Conservation (phyloP, 352 stramenopile genomes). For the Pythium aristosporum region DNA sequence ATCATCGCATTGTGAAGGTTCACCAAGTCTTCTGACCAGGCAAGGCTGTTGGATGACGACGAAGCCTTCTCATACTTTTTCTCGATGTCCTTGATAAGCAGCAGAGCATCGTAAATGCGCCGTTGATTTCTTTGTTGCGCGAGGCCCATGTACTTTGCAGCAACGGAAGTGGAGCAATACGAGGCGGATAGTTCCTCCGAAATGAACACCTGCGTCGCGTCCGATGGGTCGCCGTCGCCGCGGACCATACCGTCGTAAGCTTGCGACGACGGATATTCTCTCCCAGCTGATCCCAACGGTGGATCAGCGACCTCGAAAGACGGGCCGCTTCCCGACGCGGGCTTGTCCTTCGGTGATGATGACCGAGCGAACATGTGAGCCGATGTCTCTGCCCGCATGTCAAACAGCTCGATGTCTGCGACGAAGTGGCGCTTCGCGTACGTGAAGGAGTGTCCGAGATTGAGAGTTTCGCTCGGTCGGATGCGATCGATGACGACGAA, state of each 20-base stretch:
- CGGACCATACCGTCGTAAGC: constrained; percentile 66
- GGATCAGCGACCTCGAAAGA: constrained; percentile 18
- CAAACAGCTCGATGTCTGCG: constrained; percentile 60
- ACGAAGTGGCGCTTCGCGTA: constrained; percentile 85
- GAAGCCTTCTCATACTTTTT: constrained; percentile 45
- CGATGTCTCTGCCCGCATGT: constrained; percentile 40
- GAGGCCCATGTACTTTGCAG: constrained; percentile 74
- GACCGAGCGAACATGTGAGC: constrained; percentile 24
- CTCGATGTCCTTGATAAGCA: constrained; percentile 55
- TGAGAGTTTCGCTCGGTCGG: constrained; percentile 57
- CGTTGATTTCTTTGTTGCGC: constrained; percentile 65
- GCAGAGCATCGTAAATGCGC: constrained; percentile 55
- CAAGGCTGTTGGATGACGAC: constrained; percentile 31
- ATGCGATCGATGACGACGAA: constrained; percentile 83
- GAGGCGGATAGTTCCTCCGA: constrained; percentile 80
- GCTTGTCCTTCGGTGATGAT: constrained; percentile 7
- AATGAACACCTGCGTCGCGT: constrained; percentile 72
- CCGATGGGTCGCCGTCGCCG: constrained; percentile 44
- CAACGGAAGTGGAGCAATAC: constrained; percentile 81
- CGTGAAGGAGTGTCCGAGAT: constrained; percentile 70
- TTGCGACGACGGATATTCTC: constrained; percentile 20
- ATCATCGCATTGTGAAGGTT: constrained; percentile 40
- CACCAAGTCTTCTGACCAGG: constrained; percentile 26
- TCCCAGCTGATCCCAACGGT: neutral
- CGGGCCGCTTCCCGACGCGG: constrained; percentile 13